Evolutionary conservation across 306 rosid genomes (phyloP).

Genomic region (Echinosophora koreensis): DNA sequence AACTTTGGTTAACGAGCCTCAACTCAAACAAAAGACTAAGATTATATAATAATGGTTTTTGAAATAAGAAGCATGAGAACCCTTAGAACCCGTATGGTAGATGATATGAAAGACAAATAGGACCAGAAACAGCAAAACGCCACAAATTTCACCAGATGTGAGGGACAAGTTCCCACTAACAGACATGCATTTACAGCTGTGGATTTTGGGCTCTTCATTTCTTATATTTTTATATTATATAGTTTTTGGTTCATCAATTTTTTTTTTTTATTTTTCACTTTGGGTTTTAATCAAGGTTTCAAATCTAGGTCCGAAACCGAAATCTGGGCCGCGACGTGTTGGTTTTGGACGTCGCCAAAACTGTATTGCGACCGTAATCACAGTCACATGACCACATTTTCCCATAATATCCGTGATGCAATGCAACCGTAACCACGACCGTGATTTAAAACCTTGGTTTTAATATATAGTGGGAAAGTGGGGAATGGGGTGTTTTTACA

Average conservation of each 20-base stretch:
- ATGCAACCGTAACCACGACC: too few species aligned
- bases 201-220: conserved; percentile 39
- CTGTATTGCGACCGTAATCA: too few species aligned
- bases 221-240: background rate
- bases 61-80: conserved; percentile 46
- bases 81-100: conserved; percentile 39
- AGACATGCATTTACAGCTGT: conserved; percentile 72
- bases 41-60: conserved; percentile 44
- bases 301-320: too few species aligned
- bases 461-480: conserved; percentile 14
- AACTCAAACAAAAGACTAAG: conserved; percentile 26
- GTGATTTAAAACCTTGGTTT: too few species aligned
- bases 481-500: conserved; percentile 33
- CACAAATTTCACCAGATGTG: conserved; percentile 49
- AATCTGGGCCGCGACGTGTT: too few species aligned
- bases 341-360: too few species aligned
- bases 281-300: conserved; percentile 15
- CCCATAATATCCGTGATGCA: too few species aligned
- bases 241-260: background rate
- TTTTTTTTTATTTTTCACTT: background rate
- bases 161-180: conserved; percentile 44
- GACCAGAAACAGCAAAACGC: conserved; percentile 57
- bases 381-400: too few species aligned
- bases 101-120: conserved; percentile 53
- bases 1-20: conserved; percentile 63